Evolutionary conservation across 2,329 filamentous ascomycete genomes (phyloP), one percentile per base, ranked within the genome.

Genomic region (Grosmannia serpens): DNA sequence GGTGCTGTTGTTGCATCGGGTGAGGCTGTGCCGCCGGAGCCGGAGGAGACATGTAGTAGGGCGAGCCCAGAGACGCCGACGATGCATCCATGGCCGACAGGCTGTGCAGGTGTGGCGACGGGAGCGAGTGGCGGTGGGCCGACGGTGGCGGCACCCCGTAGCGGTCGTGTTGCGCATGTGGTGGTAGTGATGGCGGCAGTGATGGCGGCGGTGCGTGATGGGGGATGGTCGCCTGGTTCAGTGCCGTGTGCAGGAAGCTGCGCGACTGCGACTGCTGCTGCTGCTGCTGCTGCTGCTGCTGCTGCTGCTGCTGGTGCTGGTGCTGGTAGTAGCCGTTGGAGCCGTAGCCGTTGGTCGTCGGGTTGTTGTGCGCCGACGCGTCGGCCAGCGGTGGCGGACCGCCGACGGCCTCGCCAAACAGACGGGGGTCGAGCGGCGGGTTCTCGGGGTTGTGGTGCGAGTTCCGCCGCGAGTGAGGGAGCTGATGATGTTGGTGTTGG

Each of bases 1-100:
- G 35, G 11, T 27, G 54, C 47, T 27, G 47, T 31, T 17, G 55
- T 15, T 46, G 29, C 7, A 24, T 20, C 13, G 31, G 56, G 33
- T 33, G 50, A 41, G 31, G 56, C 29, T 58, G 50, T 9, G 50
- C 26, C 38, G 29, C 8, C 15, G 52, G 55, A 11, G 55, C 54
- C n/a, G 58, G 60, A 5, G 60, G 58, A 11, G 61, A 63, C 54
- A 57, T 57, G 55, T 63, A 62, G 38, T 63, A 62, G 24, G 59
- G 59, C 27, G 61, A 52, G 3, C 29, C 33, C 24, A 52, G 38
- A 33, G 31, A 10, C n/a, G 41, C 6, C 53, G 50, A 46, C 2
- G 58, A 22, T 10, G 31, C 31, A 5, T 59, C 55, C 38, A 44
- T 31, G 9, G 51, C 20, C 27, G 49, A 22, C 20, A 58, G 26